phyloP scores from a whole-genome alignment of 495 filamentous ascomycete genomes.

The Aspergillus ellipticus region DNA sequence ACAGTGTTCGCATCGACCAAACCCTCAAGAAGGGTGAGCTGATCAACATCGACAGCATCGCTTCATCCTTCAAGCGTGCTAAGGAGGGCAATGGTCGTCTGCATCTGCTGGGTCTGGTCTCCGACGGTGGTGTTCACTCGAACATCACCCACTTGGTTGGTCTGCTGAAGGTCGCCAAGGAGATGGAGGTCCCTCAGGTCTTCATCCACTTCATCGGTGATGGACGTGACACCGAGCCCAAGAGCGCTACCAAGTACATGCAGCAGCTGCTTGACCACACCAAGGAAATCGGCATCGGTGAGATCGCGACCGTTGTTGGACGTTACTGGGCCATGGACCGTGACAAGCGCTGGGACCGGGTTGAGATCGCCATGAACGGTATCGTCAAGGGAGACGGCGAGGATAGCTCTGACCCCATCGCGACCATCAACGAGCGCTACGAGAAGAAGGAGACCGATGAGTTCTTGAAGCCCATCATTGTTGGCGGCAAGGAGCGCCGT shows the following conservation, averaged over 20 bases:
- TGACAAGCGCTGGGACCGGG: constrained; percentile 97
- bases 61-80: constrained; percentile 71
- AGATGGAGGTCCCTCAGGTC: constrained; percentile 78
- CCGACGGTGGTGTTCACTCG: constrained; percentile 93
- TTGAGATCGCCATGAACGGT: constrained; percentile 85
- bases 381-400: constrained; percentile 83
- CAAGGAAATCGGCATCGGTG: constrained; percentile 78
- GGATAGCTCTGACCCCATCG: constrained; percentile 74
- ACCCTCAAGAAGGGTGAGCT: constrained; percentile 87
- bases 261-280: constrained; percentile 71
- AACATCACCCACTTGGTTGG: constrained; percentile 90
- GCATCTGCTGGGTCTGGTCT: constrained; percentile 85
- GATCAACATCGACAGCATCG: constrained; percentile 71
- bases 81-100: constrained; percentile 88
- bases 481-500: constrained; percentile 77
- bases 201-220: constrained; percentile 99
- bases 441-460: constrained; percentile 87
- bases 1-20: constrained; percentile 96
- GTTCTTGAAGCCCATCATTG: constrained; percentile 96
- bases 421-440: constrained; percentile 84
- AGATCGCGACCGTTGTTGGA: constrained; percentile 91
- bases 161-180: constrained; percentile 84
- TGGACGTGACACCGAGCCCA: constrained; percentile 95
- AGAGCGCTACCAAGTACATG: constrained; percentile 83
- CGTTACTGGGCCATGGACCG: constrained; percentile 99